Conservation (phyloP, 805 yeast species). For the Vanderwaltozyma polyspora region DNA sequence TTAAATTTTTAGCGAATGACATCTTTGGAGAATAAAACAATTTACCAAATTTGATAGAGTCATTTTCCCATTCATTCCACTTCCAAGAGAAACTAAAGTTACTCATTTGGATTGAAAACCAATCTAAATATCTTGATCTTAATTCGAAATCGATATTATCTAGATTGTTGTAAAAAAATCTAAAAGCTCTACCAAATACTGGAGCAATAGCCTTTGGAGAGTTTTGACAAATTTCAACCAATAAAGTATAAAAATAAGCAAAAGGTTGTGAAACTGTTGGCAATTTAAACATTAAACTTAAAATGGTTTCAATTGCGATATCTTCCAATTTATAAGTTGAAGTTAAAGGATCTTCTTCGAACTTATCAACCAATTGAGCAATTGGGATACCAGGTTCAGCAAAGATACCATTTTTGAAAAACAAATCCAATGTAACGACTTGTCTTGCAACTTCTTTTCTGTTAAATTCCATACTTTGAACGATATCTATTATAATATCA, state of each 20-base stretch:
- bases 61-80: slow-evolving; percentile 87
- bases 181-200: slow-evolving; percentile 83
- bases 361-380: slow-evolving; percentile 46
- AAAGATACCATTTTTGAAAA: slow-evolving; percentile 55
- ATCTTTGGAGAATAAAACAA: slow-evolving; percentile 57
- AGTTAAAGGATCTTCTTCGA: slow-evolving; percentile 29
- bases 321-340: slow-evolving; percentile 91
- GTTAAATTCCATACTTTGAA: slow-evolving; percentile 78
- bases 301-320: slow-evolving; percentile 69
- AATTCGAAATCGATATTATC: slow-evolving; percentile 66
- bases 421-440: slow-evolving; percentile 59
- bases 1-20: slow-evolving; percentile 63
- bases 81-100: slow-evolving; percentile 95
- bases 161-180: slow-evolving; percentile 64
- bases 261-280: slow-evolving; percentile 56
- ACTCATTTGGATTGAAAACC: slow-evolving; percentile 89
- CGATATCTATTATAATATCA: slow-evolving; percentile 64
- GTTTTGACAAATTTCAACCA: slow-evolving; percentile 78
- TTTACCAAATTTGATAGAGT: slow-evolving; percentile 36
- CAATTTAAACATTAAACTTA: slow-evolving; percentile 65
- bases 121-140: slow-evolving; percentile 61
- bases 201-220: slow-evolving; percentile 83
- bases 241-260: slow-evolving; percentile 72
- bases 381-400: slow-evolving; percentile 67
- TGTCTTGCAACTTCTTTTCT: slow-evolving; percentile 80